A percentile compares a stretch with the other conserved stretches of the same genome.
Evolutionary conservation across 148 eudicot genomes (phyloP).

Genomic region (Suaeda aralocaspica): DNA sequence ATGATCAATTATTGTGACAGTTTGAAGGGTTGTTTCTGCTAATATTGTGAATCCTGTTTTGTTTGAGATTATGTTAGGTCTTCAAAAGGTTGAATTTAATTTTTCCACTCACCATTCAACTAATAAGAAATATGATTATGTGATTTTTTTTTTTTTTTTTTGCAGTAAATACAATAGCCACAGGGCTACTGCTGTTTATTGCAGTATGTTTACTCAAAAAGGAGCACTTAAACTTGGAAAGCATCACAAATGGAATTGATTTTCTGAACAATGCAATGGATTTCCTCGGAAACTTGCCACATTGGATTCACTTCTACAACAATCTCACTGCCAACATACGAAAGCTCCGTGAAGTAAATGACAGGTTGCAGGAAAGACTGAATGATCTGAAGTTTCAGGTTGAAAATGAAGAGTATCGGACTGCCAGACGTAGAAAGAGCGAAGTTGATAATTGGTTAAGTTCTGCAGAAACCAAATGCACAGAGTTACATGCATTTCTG

Average conservation of each 20-base stretch:
- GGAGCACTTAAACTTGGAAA: conserved; percentile 4
- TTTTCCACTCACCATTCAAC: no score
- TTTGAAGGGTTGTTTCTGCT: no score
- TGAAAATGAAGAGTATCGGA: conserved; percentile 6
- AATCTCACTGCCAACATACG: conserved; percentile 16
- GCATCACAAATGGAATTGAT: not conserved
- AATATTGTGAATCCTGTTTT: no score
- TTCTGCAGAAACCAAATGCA: conserved; percentile 10
- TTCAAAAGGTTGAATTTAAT: no score
- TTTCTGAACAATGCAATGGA: conserved; percentile 7
- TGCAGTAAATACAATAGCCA: conserved; percentile 22
- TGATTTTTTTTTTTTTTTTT: not conserved
- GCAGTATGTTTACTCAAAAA: conserved; percentile 12
- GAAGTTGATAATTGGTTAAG: conserved; percentile 25
- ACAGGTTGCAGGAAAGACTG: conserved; percentile 1
- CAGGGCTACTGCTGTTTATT: conserved; percentile 11
- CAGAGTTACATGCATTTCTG: conserved; percentile 6
- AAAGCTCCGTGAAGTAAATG: not conserved
- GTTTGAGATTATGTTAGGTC: no score
- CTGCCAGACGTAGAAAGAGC: conserved; percentile 1
- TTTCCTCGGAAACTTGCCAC: conserved; percentile 17
- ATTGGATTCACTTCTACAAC: conserved; percentile 22
- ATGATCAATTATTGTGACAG: no score
- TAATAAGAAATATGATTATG: no score
- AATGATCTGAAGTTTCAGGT: conserved; percentile 4